Evolutionary conservation across 2,329 filamentous ascomycete genomes (phyloP), one percentile per base, ranked within the genome.

Genomic region (Alternaria brassicicola): DNA sequence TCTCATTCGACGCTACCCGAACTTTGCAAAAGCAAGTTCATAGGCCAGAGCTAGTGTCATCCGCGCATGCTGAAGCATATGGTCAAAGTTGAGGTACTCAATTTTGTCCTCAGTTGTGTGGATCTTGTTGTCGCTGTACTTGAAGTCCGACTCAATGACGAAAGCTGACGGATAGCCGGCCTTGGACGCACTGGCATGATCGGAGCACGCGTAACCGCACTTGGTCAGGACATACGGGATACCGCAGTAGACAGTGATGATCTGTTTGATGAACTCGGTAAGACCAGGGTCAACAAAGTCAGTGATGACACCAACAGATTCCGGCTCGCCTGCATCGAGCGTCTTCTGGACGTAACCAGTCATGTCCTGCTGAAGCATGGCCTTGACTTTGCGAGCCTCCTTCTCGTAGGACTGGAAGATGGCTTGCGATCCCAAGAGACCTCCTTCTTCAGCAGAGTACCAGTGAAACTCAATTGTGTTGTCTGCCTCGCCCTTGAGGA

Each of bases 341-440:
- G 93, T 96, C 70, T 88, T 89, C 75, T 93, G 87, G 5, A 93
- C 85, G 75, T 90, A 97, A 17, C 94, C 94, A 1, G 75, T 76
- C 94, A 98, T 98, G 78, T 98, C 94, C 79, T 98, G 94, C 81
- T 98, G 94, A 53, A 98, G 86, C 95, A 98, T 98, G 31, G 94
- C 94, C 80, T 94, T 96, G 77, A 98, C 85, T 65, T 94, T 88
- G 25, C 89, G 86, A 30, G 85, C 84, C 21, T 85, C 79, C 75
- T 88, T 87, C 78, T 91, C 88, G 73, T 98, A 98, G 7, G 86
- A 81, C 49, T 86, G 84, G 82, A 97, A 98, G 76, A 98, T 91
- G 53, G 91, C 93, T 77, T 97, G 93, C 70, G 90, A 94, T 58
- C 93, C 93, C 3, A 96, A 85, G 43, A 97, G 83, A 31, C 93